phyloP scores from a whole-genome alignment of 2,329 filamentous ascomycete species.

The Fusarium liriodendri region DNA sequence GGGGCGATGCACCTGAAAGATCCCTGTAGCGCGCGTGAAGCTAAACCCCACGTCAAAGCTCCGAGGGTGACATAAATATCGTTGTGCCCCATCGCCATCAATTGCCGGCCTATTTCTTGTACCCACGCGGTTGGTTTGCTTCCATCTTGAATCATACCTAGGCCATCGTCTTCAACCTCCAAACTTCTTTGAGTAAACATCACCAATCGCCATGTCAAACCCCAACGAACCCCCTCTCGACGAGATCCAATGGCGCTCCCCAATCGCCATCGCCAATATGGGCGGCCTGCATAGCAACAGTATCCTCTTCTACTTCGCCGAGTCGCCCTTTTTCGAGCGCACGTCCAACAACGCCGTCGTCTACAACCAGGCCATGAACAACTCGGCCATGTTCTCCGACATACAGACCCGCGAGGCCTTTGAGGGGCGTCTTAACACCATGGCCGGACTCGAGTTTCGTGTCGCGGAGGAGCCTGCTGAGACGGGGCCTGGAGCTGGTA shows the following conservation, averaged over 20 bases:
- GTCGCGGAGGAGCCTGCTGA: constrained; percentile 74
- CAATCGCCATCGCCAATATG: constrained; percentile 60
- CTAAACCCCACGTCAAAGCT: constrained; percentile 34
- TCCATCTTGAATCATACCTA: neutral
- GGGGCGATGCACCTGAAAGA: constrained; percentile 12
- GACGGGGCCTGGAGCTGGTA: constrained; percentile 72
- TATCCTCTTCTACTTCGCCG: constrained; percentile 75
- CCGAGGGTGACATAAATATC: neutral
- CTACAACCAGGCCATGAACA: constrained; percentile 71
- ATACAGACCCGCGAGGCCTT: constrained; percentile 72
- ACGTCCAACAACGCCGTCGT: constrained; percentile 76
- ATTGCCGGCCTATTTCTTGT: neutral
- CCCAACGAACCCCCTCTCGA: constrained; percentile 67
- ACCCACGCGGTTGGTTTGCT: neutral
- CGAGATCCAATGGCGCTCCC: constrained; percentile 75
- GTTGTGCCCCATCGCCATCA: rapidly evolving
- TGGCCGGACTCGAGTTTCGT: constrained; percentile 75
- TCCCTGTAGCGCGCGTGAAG: constrained; percentile 19
- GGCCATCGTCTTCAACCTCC: constrained; percentile 5
- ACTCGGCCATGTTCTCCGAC: constrained; percentile 66
- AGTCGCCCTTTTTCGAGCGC: constrained; percentile 75
- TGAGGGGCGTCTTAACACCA: constrained; percentile 70
- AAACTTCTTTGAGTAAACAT: constrained; percentile 17
- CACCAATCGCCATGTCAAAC: constrained; percentile 52
- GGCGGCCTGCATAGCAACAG: constrained; percentile 73